These are phyloP conservation scores for Clitopilus hobsonii DNA, from an alignment of 768 basidiomycete genomes.

Conservation along the genomic window DNA sequence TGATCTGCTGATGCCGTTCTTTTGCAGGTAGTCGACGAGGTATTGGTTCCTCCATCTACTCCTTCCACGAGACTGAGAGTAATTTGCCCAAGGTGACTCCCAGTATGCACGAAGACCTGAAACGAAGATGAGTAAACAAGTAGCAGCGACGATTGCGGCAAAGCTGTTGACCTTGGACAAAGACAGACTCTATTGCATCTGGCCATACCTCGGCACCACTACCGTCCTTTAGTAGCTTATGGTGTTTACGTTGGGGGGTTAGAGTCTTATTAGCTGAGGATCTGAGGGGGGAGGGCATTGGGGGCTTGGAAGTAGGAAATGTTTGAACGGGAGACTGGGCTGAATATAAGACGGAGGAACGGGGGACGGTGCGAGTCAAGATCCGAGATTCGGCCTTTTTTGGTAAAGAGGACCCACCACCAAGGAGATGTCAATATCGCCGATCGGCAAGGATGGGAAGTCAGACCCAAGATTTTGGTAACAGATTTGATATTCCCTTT, in stretches of 20 bases:
- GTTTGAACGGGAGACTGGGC: not conserved
- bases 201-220: slow-evolving; percentile 82
- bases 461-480: not conserved
- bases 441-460: slow-evolving; percentile 16
- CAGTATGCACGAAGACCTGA: slow-evolving; percentile 73
- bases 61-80: slow-evolving; percentile 65
- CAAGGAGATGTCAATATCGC: slow-evolving; percentile 36
- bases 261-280: slow-evolving; percentile 32
- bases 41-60: slow-evolving; percentile 83
- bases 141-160: slow-evolving; percentile 2
- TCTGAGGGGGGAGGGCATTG: slow-evolving; percentile 8
- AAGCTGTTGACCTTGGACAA: slow-evolving; percentile 57
- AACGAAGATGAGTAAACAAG: slow-evolving; percentile 5
- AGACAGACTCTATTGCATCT: slow-evolving; percentile 68
- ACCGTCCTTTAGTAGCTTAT: slow-evolving; percentile 79
- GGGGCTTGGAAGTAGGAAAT: slow-evolving; percentile 15
- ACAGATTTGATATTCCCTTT: slow-evolving; percentile 1
- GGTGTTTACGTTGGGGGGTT: slow-evolving; percentile 77
- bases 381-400: slow-evolving; percentile 45
- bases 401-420: slow-evolving; percentile 46
- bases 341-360: slow-evolving; percentile 1
- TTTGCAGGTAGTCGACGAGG: slow-evolving; percentile 75
- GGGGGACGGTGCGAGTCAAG: slow-evolving; percentile 22
- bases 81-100: slow-evolving; percentile 78
- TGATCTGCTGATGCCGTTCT: slow-evolving; percentile 62